Base-by-base conservation (phyloP, 345 rosid genomes). In the Hypericum perforatum region DNA sequence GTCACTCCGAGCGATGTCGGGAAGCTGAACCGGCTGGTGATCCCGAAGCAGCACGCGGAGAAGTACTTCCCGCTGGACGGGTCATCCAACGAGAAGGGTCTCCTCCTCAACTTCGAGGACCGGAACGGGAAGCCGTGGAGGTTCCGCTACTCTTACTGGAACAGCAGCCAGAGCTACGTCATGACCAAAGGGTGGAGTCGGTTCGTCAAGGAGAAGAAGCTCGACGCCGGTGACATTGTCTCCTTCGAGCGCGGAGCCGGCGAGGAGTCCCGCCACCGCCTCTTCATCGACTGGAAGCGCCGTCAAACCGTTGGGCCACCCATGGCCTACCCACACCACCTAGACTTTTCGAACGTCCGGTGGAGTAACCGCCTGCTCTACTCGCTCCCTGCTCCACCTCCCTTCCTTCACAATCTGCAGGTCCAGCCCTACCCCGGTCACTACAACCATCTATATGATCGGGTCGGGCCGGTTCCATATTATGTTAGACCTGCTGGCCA, bases 111-210 rank as follows among this genome's bases (percentile, higher is more conserved):
- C 71, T 91, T 91, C 41, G 95, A 91, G 58, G 96, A 90, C 73
- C 71, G 70, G 12, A 67, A 67, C 22, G 96, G 91, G 6, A 86
- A 86, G 62, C 61, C 79, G 1, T 86, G 94, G 97, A 68, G 87
- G 56, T 90, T 90, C 73, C 72, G 94, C 40, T 86, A 91, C 81
- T 91, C 96, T 32, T 91, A 86, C 70, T 86, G 95, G 95, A 86
- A 78, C 68, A 84, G 91, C 66, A 90, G 95, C 71, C 97, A 90
- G 74, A 86, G 97, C 80, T 90, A 86, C 54, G 95, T 86, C 22
- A 90, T 90, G 94, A 90, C 95, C 5, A 90, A 86, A 69, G 97
- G 95, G 3, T 86, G 97, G 95, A 90, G 94, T 72, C 81, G 91
- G 36, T 90, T 90, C 61, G 97, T 91, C 16, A 86, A 90, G 82